Evolutionary conservation across 2,329 filamentous ascomycete species (phyloP), one percentile per base, ranked within the genome.

Genomic region (Cercospora sesami): DNA sequence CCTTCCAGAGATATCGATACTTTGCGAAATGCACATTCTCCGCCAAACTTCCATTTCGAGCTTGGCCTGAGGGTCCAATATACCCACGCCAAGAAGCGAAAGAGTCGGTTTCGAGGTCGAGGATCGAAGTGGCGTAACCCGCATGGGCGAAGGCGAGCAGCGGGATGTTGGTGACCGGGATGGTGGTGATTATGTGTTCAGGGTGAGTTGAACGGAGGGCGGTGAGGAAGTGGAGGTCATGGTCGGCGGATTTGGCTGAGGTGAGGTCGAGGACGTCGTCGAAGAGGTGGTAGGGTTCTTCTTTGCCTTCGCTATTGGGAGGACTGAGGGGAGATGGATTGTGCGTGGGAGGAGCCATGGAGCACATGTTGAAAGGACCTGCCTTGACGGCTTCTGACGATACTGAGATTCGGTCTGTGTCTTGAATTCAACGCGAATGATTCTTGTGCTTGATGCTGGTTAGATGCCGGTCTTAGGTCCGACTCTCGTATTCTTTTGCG

Each of bases 81-180:
- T 79, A 81, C 6, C 79, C 79, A 28, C 78, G 73, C 79, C 77
- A 81, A 62, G 75, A 75, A 18, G 79, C 68, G 51, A 78, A 78
- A 4, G 78, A 77, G 63, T 82, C 80, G 3, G 76, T 75, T 21
- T 79, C 74, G 4, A 75, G 75, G 72, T 82, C 80, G 7, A 79
- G 71, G 31, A 78, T 75, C 9, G 76, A 78, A 8, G 73, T 73
- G 14, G 81, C 82, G 70, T 77, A 76, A 9, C 82, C 82, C 5
- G 81, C 78, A 0, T 75, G 76, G 5, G 81, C 81, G 65, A 83
- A 84, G 45, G 78, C 73, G 26, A 80, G 77, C 12, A 83, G 74
- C 28, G 78, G 78, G 64, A 76, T 73, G 65, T 81, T 82, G 65
- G 21, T 45, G 1, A 70, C 71, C 3, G 81, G 81, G 9, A 81